A percentile compares a stretch with the other conserved stretches of the same genome.
phyloP scores from a whole-genome alignment of 345 rosid genomes.

The Acer negundo region DNA sequence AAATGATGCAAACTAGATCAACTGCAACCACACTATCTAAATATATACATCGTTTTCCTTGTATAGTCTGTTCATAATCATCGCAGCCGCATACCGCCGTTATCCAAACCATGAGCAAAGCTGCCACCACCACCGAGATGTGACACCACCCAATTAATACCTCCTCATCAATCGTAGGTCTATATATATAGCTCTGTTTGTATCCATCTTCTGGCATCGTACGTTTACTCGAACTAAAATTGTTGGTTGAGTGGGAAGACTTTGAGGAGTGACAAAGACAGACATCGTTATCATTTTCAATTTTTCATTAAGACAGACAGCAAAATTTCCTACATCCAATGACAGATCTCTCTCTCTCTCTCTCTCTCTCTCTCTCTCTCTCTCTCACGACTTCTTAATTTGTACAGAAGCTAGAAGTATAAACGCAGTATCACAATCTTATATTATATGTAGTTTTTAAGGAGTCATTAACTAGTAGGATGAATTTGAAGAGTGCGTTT shows the following conservation, averaged over 20 bases:
- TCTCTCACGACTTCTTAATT: too few relatives aligned
- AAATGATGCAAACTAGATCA: slow-evolving; percentile 7
- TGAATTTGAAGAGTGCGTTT: too few relatives aligned
- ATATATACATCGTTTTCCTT: neutral
- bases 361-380: too few relatives aligned
- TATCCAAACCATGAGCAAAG: neutral
- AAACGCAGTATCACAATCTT: too few relatives aligned
- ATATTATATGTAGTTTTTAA: too few relatives aligned
- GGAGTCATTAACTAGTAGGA: too few relatives aligned
- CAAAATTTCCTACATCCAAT: neutral
- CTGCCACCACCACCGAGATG: slow-evolving; percentile 19
- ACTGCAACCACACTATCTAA: neutral
- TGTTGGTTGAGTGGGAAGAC: slow-evolving; percentile 2
- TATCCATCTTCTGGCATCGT: neutral
- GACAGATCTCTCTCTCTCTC: neutral
- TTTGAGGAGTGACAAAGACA: neutral
- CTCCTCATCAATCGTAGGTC: neutral
- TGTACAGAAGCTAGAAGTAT: too few relatives aligned
- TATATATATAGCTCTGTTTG: too few relatives aligned
- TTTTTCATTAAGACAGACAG: neutral
- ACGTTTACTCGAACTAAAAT: neutral
- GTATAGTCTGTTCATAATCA: neutral
- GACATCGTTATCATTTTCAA: neutral
- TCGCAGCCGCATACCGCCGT: slow-evolving; percentile 6
- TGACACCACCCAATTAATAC: neutral